Percentiles rank a stretch among this genome's conserved stretches.
phyloP scores from a whole-genome alignment of 2,329 filamentous ascomycete genomes.

The Plectosphaerella cucumerina region DNA sequence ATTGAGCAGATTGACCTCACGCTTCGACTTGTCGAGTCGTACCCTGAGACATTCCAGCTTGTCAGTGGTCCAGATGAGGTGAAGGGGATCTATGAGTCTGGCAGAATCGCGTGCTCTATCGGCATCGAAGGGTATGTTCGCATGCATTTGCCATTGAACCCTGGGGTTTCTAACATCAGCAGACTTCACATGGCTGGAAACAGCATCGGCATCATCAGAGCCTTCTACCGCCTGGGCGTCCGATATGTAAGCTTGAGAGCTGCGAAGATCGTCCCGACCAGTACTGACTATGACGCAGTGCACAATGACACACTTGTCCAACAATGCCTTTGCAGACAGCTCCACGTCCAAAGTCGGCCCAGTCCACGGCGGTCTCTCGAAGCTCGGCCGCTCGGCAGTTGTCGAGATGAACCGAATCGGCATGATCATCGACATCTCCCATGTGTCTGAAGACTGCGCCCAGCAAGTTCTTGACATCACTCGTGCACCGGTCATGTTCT shows the following conservation, averaged over 20 bases:
- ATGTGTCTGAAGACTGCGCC: constrained; percentile 20
- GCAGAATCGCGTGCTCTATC: constrained; percentile 27
- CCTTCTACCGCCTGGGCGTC: constrained; percentile 26
- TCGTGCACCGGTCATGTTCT: constrained; percentile 24
- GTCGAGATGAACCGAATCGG: constrained; percentile 31
- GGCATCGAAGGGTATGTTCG: constrained; percentile 24
- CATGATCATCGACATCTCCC: constrained; percentile 25
- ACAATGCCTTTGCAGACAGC: constrained; percentile 21
- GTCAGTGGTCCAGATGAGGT: constrained; percentile 21
- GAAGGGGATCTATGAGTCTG: constrained; percentile 18
- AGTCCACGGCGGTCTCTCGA: constrained; percentile 18
- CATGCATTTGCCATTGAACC: background rate
- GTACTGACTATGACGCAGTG: no score
- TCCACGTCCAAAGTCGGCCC: constrained; percentile 18
- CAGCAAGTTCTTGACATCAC: constrained; percentile 17
- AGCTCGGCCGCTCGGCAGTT: constrained; percentile 19
- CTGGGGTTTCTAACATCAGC: background rate
- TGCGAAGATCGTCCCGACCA: no score
- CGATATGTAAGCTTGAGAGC: constrained; percentile 27
- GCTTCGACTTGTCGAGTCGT: constrained; percentile 16
- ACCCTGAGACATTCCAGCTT: constrained; percentile 17
- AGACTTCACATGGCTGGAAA: constrained; percentile 25
- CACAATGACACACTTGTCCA: constrained; percentile 22
- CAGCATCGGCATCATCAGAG: constrained; percentile 25
- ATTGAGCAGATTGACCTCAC: constrained; percentile 18